phyloP scores from a whole-genome alignment of 2,329 filamentous ascomycete species.

The Fusarium setosum region DNA sequence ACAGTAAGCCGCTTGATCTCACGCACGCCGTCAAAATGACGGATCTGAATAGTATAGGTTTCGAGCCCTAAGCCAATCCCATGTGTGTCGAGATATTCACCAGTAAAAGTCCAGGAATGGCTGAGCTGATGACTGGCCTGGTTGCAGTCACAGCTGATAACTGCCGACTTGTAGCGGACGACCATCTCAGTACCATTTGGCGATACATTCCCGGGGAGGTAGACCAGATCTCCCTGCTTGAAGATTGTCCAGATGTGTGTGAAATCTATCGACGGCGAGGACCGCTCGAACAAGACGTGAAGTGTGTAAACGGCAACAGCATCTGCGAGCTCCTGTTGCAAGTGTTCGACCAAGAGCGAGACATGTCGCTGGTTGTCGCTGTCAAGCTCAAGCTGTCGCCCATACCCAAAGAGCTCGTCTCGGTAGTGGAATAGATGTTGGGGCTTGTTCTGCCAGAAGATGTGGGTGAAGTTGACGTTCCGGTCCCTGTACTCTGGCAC shows the following conservation, averaged over 20 bases:
- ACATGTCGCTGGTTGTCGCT: neutral
- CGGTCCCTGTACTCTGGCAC: neutral
- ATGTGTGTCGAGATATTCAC: neutral
- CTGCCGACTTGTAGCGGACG: neutral
- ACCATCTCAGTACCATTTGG: neutral
- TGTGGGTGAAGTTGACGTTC: neutral
- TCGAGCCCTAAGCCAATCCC: neutral
- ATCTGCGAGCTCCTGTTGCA: neutral
- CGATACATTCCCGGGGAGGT: neutral
- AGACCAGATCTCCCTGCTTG: neutral
- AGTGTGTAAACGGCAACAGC: neutral
- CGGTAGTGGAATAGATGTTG: neutral
- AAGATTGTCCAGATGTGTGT: neutral
- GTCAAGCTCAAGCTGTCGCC: neutral
- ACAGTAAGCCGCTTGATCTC: neutral
- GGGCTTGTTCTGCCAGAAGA: neutral
- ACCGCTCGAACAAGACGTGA: neutral
- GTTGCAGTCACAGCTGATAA: neutral
- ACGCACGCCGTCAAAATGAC: neutral
- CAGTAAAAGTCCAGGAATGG: neutral
- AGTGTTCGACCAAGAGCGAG: neutral
- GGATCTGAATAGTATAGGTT: neutral
- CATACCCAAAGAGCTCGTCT: neutral
- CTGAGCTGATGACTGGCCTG: neutral
- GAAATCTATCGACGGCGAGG: neutral